A percentile compares a stretch with the other conserved stretches of the same genome.
phyloP scores from a whole-genome alignment of 169 alveolate genomes.

The Cardiosporidium cionae region DNA sequence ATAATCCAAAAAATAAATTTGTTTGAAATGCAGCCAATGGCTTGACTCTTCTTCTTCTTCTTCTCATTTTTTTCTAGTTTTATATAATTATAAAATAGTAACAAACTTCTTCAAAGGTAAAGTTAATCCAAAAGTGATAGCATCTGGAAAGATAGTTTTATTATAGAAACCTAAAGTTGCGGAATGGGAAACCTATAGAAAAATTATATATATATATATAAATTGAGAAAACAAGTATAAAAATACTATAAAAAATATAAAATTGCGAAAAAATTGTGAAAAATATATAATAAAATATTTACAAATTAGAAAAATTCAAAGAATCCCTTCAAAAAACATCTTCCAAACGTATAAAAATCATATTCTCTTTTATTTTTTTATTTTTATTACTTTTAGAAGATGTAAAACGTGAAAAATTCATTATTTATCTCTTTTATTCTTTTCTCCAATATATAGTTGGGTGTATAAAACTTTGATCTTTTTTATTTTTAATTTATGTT shows the following conservation, averaged over 20 bases:
- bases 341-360: too few relatives aligned
- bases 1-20: not conserved
- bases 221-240: not conserved
- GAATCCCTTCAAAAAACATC: too few relatives aligned
- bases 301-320: too few relatives aligned
- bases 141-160: not conserved
- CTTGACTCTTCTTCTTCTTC: not conserved
- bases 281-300: not conserved
- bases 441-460: too few relatives aligned
- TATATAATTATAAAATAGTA: not conserved
- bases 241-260: not conserved
- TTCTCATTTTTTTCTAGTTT: not conserved
- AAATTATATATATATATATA: not conserved
- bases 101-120: not conserved
- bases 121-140: not conserved
- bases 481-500: too few relatives aligned
- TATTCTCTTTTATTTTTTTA: too few relatives aligned
- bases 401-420: too few relatives aligned
- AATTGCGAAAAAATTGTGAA: not conserved
- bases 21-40: not conserved
- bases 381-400: too few relatives aligned
- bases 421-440: too few relatives aligned
- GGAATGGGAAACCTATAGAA: not conserved
- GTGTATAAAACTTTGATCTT: too few relatives aligned
- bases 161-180: not conserved